Base-by-base conservation (phyloP, 441 rosid species). In the Biscutella laevigata region DNA sequence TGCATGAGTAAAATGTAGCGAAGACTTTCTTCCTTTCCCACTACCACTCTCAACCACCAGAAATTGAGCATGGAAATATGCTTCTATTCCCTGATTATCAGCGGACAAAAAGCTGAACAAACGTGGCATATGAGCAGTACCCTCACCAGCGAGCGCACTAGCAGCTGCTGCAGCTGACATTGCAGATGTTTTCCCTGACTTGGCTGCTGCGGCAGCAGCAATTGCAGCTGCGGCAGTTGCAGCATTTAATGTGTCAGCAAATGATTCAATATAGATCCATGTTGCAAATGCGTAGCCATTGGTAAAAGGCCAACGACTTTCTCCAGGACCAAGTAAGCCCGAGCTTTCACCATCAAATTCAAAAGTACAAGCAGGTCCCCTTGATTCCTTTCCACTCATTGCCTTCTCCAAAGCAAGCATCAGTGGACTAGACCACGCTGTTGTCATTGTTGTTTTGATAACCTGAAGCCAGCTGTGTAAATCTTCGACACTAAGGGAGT, bases 141-240 rank as follows among this genome's bases (percentile, higher is more conserved):
- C 99, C 81, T 94, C 97, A 36, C 97, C 99, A 64, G 96, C 99
- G 43, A 94, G 94, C 17, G 97, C 95, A 82, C 96, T 89, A 20
- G 99, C 99, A 66, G 99, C 99, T 42, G 97, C 96, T 61, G 99
- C 97, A 70, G 99, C 97, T 33, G 97, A 94, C 95, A 89, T 84
- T 30, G 99, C 96, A 47, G 97, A 94, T 68, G 97, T 81, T 80
- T 94, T 89, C 58, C 97, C 99, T 16, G 96, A 86, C 80, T 78
- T 94, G 55, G 97, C 96, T 12, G 99, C 97, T 8, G 96, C 97
- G 3, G 99, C 96, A 36, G 97, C 96, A 44, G 96, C 96, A 70
- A 94, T 88, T 35, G 99, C 99, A 36, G 97, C 97, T 4, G 99
- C 97, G 4, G 91, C 95, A 60, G 99, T 83, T 44, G 97, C 99